Evolutionary conservation across 1,139 yeast genomes (phyloP), one percentile per base, ranked within the genome.

Genomic region (Debaryomyces coudertii): DNA sequence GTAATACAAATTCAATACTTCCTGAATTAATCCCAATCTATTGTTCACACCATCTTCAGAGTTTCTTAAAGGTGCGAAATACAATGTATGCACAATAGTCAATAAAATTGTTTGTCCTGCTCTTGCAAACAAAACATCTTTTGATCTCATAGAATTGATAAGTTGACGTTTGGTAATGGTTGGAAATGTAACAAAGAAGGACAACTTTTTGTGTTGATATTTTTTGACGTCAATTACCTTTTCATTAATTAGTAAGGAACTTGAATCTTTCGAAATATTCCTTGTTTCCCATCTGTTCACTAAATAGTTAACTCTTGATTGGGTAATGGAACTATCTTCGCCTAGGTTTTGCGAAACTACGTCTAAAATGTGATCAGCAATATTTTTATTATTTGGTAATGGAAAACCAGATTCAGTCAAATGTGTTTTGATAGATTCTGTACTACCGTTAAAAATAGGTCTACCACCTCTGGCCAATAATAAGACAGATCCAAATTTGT

Each of bases 1-100:
- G 61, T 83, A 90, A 58, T 86, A 89, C 42, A 89, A 63, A 23
- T 90, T 82, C 18, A 86, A 72, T 3, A 85, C 77, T 58, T 87
- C 90, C 63, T 89, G 96, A 6, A 85, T 76, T 42, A 88, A 67
- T 3, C 96, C 96, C 15, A 90, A 67, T 51, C 95, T 71, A 61
- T 88, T 82, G 46, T 58, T 60, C 7, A 87, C 75, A 27, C 95
- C 87, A 9, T 79, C 75, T 48, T 76, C 78, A 37, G 75, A 70
- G 50, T 82, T 71, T 48, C 73, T 78, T 45, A 89, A 64, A 3
- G 95, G 93, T 0, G 96, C 76, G 68, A 83, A 87, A 59, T 76
- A 89, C 36, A 90, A 66, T 0, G 93, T 80, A 45, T 84, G 78
- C 7, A 89, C 76, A 20, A 85, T 69, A 2, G 85, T 90, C 50